Base-by-base conservation (phyloP, 805 yeast genomes). In the Metschnikowia baotianmanensis region DNA sequence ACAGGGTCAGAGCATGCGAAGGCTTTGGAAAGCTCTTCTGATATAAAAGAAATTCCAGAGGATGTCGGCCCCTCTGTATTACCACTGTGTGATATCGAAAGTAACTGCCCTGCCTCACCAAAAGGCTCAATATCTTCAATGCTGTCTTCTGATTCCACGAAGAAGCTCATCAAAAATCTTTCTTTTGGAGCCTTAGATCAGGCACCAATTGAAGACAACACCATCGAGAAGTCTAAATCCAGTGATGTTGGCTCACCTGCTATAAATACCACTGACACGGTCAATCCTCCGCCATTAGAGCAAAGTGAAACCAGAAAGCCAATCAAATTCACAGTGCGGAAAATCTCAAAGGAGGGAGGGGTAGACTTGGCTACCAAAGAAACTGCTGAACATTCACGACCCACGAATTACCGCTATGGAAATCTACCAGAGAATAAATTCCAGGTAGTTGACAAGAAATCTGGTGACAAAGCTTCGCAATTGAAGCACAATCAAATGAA, bases 401-500 rank as follows among this genome's bases (percentile, higher is more conserved):
- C 38, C 5, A 42, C 39, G 13, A 36, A 30, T 29, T 47, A 45
- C 34, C 40, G 45, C 24, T 51, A 51, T 42, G 55, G 55, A 11
- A 51, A 51, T 24, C 20, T 51, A n/a, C 50, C 55, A 16, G 46
- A 51, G 21, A 48, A 51, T 41, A 32, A 47, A 33, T 38, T 25
- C 19, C 40, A 42, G 40, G 39, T 34, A 17, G 36, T 34, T 23
- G 46, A 36, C 16, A 43, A 48, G 28, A 46, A 40, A 22, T 19
- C 32, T 8, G 33, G 36, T 18, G 50, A 48, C 21, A 48, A 46
- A 30, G 22, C 18, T 10, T 21, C 45, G 11, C 50, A 45, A 28
- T 45, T 50, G 34, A 47, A 43, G 32, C 47, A 41, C 20, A 43
- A 34, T 10, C 72, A 69, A 52, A 48, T 49, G 29, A 65, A 65